Evolutionary conservation across 2,329 filamentous ascomycete species (phyloP), one percentile per base, ranked within the genome.

Genomic region (Phyllosticta paracitricarpa): DNA sequence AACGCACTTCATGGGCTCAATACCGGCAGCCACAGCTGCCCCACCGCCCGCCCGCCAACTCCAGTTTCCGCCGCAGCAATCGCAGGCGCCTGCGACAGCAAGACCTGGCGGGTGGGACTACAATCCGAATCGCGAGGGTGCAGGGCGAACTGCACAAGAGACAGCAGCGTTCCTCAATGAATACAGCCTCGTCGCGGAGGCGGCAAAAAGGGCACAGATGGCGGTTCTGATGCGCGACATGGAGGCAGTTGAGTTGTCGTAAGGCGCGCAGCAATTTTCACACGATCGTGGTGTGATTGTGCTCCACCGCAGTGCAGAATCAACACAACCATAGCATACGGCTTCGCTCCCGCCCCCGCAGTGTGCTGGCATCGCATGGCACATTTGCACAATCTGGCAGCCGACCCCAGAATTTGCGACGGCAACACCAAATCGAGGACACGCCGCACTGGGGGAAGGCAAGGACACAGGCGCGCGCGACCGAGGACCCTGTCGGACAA

Each of bases 131-230:
- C 65, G 73, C 26, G 62, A 69, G 5, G 69, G 67, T 8, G 69
- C 73, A 19, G 73, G 72, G 35, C 63, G 67, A 24, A 74, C 72
- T 2, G 69, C 71, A 56, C 73, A 74, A 51, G 77, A 78, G 68
- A 84, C 82, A 1, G 78, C 80, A 9, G 80, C 80, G 3, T 91
- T 91, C 71, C 81, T 96, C 63, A 85, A 87, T 68, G 88, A 96
- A 74, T 89, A 93, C 70, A 93, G 84, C 62, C 83, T 97, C 30
- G 83, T 97, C 52, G 92, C 92, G 40, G 93, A 97, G 78, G 93
- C 93, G 1, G 93, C 91, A 53, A 96, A 96, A 76, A 82, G 92
- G 52, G 93, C 93, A 9, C 91, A 97, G 75, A 89, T 97, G 81
- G 90, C 90, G 52, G 86, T 91, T 69, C 79, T 97, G 72, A 89